Conservation (phyloP, 495 filamentous ascomycete genomes). For the Evernia prunastri region DNA sequence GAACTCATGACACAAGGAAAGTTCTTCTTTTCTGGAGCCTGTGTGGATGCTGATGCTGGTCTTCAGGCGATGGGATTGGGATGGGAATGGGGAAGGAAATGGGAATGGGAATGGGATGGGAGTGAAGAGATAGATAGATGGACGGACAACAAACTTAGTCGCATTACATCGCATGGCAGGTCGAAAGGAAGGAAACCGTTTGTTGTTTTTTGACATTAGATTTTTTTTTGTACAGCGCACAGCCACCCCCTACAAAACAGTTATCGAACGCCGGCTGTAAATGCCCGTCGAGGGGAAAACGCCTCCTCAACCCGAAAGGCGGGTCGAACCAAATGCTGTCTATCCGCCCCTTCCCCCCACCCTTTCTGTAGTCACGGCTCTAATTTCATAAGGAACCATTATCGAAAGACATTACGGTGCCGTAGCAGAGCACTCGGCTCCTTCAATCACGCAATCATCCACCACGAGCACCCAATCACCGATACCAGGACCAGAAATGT, state of each 20-base stretch:
- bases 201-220: neutral
- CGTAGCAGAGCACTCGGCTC: neutral
- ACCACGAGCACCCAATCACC: conserved; percentile 40
- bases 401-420: conserved; percentile 16
- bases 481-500: conserved; percentile 42
- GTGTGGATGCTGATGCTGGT: no score
- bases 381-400: conserved; percentile 7
- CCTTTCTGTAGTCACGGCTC: neutral
- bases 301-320: neutral
- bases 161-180: no score
- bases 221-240: neutral
- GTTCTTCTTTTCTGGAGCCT: no score
- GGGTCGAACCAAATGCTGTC: neutral
- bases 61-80: no score
- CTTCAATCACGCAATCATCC: conserved; percentile 33
- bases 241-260: neutral
- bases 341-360: no score
- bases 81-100: no score
- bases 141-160: no score
- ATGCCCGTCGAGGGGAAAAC: neutral
- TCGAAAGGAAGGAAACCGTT: no score
- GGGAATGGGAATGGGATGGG: no score
- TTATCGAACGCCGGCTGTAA: neutral
- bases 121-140: no score
- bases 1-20: no score